Base-by-base conservation (phyloP, 129 eudicot species). In the Calendula officinalis region DNA sequence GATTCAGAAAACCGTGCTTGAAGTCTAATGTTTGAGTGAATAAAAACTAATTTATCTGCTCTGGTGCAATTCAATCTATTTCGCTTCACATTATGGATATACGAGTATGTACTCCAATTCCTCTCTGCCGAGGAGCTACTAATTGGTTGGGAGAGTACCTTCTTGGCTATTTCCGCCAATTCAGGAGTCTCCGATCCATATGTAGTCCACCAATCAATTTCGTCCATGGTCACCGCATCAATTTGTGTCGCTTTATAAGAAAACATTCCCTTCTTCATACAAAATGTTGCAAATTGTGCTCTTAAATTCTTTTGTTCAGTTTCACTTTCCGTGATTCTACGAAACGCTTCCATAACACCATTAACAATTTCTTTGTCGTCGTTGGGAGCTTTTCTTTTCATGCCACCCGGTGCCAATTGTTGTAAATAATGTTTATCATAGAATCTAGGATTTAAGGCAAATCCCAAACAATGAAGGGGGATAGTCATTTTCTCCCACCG, bases 201-300 rank as follows among this genome's bases (percentile, higher is more conserved):
- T 42, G 67, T 62, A 2, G 54, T 39, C 54, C 67, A 62, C 52
- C 67, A 62, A 62, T 62, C 53, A 44, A 42, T 32, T 30, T 1
- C 14, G n/a, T 41, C 37, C 52, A 42, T 40, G 10, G 15, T 7
- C 9, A 60, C 51, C 4, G 9, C 66, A 42, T 60, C 49, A 22
- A 22, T 22, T 22, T 22, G 30, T 22, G 30, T 22, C 30, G 30
- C 30, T 22, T 22, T 22, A 22, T 22, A 22, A 22, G 30, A 22
- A 22, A 22, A 3, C 43, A 8, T 33, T 55, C 56, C 56, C 7
- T 50, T 50, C 56, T 16, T 50, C 34, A 50, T 50, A 50, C 17
- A 33, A 17, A 50, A 14, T 22, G 3, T 8, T 13, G 35, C 10
- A 16, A 50, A 16, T 16, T 50, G 59, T 30, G 11, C 59, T 53